Base-by-base conservation (phyloP, 2,329 filamentous ascomycete genomes). In the Elsinoe australis region DNA sequence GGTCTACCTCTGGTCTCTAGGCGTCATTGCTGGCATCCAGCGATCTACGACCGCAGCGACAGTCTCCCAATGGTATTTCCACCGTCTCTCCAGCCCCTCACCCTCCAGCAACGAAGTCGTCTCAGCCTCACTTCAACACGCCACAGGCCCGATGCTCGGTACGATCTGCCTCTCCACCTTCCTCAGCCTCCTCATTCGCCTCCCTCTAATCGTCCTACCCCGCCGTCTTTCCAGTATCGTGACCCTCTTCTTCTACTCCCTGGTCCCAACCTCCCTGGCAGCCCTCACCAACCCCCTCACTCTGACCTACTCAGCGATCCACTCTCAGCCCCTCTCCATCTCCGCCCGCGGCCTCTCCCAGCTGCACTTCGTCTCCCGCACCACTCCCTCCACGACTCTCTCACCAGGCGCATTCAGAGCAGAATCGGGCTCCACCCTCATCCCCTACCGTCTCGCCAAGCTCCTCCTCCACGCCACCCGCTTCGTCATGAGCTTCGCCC, bases 11-110 rank as follows among this genome's bases (percentile, higher is more conserved):
- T 98, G 92, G 92, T 92, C 88, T 0, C 72, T 95, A 33, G 85
- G 85, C 2, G 79, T 96, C 50, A 81, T 94, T 61, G 83, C 87
- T 50, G 88, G 87, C 14, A 78, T 96, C 17, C 90, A 98, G 64
- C 82, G 92, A 51, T 83, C 87, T 17, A 92, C 89, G 12, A 95
- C 90, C 10, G 90, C 88, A 18, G 92, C 92, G 8, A 95, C 90
- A 0, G 90, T 96, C 18, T 94, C 87, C 32, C 92, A 98, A 66
- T 98, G 92, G 92, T 98, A 98, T 67, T 98, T 96, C 66, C 90
- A 96, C 66, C 87, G 92, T 53, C 85, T 94, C 58, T 80, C 82
- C 3, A 77, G 82, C 8, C 87, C 90, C 4, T 74, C 83, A 6
- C 82, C 88, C 2, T 81, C 86, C 0, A 89, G 87, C 1, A 74